Evolutionary conservation across 2,329 filamentous ascomycete species (phyloP).

Genomic region (Paecilomyces dactylethromorphus): DNA sequence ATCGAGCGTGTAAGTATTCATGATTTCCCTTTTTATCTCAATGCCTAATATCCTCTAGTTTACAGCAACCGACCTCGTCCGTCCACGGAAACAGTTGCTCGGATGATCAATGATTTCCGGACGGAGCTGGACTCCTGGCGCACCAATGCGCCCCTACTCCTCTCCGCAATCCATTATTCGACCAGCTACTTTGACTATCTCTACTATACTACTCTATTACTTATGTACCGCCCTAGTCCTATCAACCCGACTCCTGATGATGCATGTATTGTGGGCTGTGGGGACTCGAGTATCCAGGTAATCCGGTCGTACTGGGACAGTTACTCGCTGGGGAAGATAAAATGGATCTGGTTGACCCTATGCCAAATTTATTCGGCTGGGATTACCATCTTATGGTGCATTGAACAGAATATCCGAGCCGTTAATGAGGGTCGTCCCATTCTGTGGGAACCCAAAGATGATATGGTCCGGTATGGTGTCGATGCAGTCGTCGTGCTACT

Average conservation of each 20-base stretch:
- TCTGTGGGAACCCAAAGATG: slow-evolving; percentile 29
- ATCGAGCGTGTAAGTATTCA: slow-evolving; percentile 27
- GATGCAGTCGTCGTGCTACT: slow-evolving; percentile 30
- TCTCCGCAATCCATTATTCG: slow-evolving; percentile 30
- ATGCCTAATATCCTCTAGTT: slow-evolving; percentile 16
- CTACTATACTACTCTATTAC: slow-evolving; percentile 31
- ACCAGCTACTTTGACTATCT: slow-evolving; percentile 37
- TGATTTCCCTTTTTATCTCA: background rate
- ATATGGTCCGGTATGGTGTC: slow-evolving; percentile 29
- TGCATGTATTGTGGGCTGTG: slow-evolving; percentile 31
- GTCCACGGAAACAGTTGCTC: slow-evolving; percentile 17
- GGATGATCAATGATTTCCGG: slow-evolving; percentile 24
- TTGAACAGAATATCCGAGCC: slow-evolving; percentile 31
- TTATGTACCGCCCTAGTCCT: slow-evolving; percentile 32
- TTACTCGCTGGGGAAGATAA: slow-evolving; percentile 32
- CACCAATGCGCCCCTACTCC: slow-evolving; percentile 27
- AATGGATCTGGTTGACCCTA: slow-evolving; percentile 36
- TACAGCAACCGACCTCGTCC: slow-evolving; percentile 28
- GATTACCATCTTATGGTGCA: slow-evolving; percentile 34
- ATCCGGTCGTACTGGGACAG: slow-evolving; percentile 35
- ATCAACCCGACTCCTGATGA: slow-evolving; percentile 30
- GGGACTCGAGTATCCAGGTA: slow-evolving; percentile 31
- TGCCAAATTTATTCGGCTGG: slow-evolving; percentile 34
- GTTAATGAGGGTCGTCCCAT: slow-evolving; percentile 21
- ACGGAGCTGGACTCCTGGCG: slow-evolving; percentile 34